Evolutionary conservation across 2,329 filamentous ascomycete genomes (phyloP).

Genomic region (Aspergillus felis): DNA sequence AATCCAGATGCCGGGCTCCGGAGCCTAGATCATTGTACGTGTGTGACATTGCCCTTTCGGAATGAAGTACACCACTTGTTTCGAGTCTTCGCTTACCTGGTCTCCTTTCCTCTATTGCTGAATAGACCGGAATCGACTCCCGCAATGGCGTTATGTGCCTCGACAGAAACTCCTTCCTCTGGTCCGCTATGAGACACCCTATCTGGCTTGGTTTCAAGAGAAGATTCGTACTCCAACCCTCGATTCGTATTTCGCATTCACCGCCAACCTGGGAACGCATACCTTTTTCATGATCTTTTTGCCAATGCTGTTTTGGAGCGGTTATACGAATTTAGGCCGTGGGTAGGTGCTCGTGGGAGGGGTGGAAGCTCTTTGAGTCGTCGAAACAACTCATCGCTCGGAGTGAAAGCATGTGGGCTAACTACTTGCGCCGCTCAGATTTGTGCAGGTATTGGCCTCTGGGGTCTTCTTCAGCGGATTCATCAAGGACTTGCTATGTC

Average conservation of each 20-base stretch:
- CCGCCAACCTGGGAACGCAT: conserved; percentile 93
- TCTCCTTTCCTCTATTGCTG: conserved; percentile 2
- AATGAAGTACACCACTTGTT: not conserved
- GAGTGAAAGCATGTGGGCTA: conserved; percentile 7
- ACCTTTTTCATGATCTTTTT: conserved; percentile 98
- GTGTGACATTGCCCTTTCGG: not conserved
- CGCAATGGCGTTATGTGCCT: conserved; percentile 80
- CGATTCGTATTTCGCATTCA: conserved; percentile 95
- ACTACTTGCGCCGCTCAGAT: conserved; percentile 26
- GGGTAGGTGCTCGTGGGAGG: conserved; percentile 57
- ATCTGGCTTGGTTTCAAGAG: conserved; percentile 81
- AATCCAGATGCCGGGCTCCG: conserved; percentile 65
- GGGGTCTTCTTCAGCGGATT: conserved; percentile 89
- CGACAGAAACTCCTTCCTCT: conserved; percentile 80
- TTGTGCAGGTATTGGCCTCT: conserved; percentile 68
- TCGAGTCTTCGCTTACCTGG: conserved; percentile 9
- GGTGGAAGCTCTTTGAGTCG: not conserved
- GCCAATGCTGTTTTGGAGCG: conserved; percentile 95
- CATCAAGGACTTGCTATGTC: conserved; percentile 87
- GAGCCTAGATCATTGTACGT: conserved; percentile 70
- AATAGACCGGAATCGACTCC: conserved; percentile 75
- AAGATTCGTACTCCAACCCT: conserved; percentile 75
- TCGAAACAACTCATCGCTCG: not conserved
- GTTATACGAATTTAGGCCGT: conserved; percentile 77
- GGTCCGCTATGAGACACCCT: conserved; percentile 91